Conservation (phyloP, 768 basidiomycete species). For the Podaxis sp. region DNA sequence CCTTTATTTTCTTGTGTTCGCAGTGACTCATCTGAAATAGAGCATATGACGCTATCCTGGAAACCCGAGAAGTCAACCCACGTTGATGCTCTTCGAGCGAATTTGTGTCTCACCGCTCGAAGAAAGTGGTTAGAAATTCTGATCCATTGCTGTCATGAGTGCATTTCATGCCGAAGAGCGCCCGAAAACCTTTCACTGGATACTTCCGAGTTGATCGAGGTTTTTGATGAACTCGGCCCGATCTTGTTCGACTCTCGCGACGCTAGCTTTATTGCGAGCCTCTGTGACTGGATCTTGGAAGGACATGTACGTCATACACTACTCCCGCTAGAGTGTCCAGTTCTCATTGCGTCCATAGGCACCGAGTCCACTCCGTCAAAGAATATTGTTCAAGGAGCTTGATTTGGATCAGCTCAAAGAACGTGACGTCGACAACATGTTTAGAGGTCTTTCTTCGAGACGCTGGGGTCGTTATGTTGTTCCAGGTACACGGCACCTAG, state of each 20-base stretch:
- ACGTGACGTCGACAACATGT: background rate
- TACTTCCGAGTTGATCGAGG: background rate
- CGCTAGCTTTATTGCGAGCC: background rate
- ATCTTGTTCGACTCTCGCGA: no score
- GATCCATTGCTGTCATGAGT: background rate
- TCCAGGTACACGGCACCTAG: no score
- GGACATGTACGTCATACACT: background rate
- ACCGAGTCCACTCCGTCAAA: background rate
- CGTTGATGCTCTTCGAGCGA: no score
- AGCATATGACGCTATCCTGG: no score
- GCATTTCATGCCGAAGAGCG: background rate
- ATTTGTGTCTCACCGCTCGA: no score
- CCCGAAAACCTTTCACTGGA: background rate
- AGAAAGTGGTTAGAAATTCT: background rate
- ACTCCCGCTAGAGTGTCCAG: background rate
- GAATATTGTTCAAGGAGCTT: background rate
- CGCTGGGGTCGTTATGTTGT: background rate
- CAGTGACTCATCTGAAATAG: background rate
- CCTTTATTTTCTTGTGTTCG: background rate
- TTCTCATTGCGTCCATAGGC: background rate
- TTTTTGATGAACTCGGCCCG: background rate
- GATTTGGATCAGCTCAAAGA: background rate
- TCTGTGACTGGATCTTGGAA: background rate
- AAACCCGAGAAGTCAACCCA: no score
- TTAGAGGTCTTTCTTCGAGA: background rate